Percentiles rank a stretch among this genome's conserved stretches.
These are phyloP conservation scores for Pythium phragmitis DNA, from an alignment of 352 stramenopile species.

Conservation along the genomic window DNA sequence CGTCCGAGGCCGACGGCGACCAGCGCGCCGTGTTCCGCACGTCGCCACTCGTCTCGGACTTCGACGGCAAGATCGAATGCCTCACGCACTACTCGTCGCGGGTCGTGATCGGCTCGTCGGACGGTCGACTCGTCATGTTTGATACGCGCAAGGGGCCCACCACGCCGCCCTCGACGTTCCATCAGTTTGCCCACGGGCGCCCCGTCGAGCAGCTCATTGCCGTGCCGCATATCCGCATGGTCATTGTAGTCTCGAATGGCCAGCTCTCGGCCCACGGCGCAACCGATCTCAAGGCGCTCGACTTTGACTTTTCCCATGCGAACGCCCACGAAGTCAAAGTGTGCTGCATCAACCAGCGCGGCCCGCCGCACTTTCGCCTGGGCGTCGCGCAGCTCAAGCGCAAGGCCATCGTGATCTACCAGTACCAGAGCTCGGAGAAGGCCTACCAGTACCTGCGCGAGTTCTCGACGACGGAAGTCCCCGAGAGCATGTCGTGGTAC, in stretches of 20 bases:
- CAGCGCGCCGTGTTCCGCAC: slow-evolving; percentile 77
- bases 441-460: slow-evolving; percentile 77
- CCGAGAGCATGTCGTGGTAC: slow-evolving; percentile 86
- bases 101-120: slow-evolving; percentile 76
- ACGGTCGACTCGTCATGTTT: slow-evolving; percentile 84
- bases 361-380: slow-evolving; percentile 80
- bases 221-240: slow-evolving; percentile 86
- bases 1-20: slow-evolving; percentile 28
- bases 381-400: slow-evolving; percentile 62
- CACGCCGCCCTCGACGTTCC: slow-evolving; percentile 45
- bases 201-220: slow-evolving; percentile 79
- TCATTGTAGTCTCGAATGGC: slow-evolving; percentile 80
- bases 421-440: slow-evolving; percentile 82
- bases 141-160: slow-evolving; percentile 83
- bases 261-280: slow-evolving; percentile 70
- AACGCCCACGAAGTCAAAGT: slow-evolving; percentile 71
- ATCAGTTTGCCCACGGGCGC: slow-evolving; percentile 74
- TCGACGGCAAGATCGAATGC: slow-evolving; percentile 82
- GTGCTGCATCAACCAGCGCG: slow-evolving; percentile 82
- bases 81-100: slow-evolving; percentile 87
- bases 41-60: slow-evolving; percentile 66
- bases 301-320: slow-evolving; percentile 80
- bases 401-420: slow-evolving; percentile 76
- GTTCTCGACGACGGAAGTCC: slow-evolving; percentile 69
- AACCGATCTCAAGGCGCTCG: slow-evolving; percentile 73